A percentile compares a stretch with the other conserved stretches of the same genome.
These are phyloP conservation scores for Lichtheimia corymbifera DNA, from an alignment of 371 early-diverging fungal genomes.

Conservation along the genomic window DNA sequence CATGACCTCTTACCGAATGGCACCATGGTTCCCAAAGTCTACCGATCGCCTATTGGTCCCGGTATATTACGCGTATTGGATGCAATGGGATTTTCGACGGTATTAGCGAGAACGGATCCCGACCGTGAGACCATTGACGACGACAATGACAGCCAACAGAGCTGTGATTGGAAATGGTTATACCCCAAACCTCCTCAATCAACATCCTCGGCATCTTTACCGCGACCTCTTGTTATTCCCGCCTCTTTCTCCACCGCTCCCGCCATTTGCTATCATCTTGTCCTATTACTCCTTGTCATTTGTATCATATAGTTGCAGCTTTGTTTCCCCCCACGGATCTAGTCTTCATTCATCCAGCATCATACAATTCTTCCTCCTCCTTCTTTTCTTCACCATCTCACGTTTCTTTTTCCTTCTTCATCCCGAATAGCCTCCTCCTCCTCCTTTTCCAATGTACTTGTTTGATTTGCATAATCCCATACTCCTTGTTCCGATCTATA, in stretches of 20 bases:
- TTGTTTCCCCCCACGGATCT: not conserved
- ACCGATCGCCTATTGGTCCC: conserved; percentile 48
- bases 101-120: conserved; percentile 34
- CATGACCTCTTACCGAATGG: conserved; percentile 18
- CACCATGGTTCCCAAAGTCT: conserved; percentile 16
- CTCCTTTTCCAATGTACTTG: not conserved
- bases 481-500: not conserved
- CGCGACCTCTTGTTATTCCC: not conserved
- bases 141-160: conserved; percentile 12
- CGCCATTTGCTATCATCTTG: not conserved
- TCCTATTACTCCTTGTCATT: not conserved
- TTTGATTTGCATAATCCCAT: not conserved
- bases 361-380: not conserved
- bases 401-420: conserved; percentile 4
- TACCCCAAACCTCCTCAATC: conserved; percentile 1
- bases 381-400: not conserved
- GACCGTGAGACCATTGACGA: conserved; percentile 26
- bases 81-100: conserved; percentile 47
- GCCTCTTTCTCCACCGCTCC: not conserved
- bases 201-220: not conserved
- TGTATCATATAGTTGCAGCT: not conserved
- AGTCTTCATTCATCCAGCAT: not conserved
- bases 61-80: conserved; percentile 46
- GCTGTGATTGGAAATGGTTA: not conserved
- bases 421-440: conserved; percentile 4